A percentile compares a stretch with the other conserved stretches of the same genome.
phyloP scores from a whole-genome alignment of 805 yeast genomes.

The Jamesozyma piceae region DNA sequence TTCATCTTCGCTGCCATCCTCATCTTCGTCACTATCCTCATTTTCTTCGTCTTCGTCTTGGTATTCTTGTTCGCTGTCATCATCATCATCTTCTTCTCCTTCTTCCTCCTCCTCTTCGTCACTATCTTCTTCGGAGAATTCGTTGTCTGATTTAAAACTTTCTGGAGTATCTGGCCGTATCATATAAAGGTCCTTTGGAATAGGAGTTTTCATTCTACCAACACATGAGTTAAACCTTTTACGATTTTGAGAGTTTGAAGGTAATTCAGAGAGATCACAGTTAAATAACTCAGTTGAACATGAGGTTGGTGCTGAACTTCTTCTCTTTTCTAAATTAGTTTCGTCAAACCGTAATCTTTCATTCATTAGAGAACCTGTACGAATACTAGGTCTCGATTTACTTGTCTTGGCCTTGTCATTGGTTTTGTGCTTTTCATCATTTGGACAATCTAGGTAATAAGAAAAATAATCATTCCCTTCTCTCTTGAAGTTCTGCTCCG shows the following conservation, averaged over 20 bases:
- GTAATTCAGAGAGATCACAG: background rate
- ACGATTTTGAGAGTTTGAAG: background rate
- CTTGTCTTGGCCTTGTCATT: background rate
- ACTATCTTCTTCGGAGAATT: background rate
- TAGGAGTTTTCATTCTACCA: constrained; percentile 9
- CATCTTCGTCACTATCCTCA: constrained; percentile 7
- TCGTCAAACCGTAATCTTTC: background rate
- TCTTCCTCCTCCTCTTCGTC: constrained; percentile 1
- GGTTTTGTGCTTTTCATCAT: background rate
- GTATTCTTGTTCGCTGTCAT: constrained; percentile 8
- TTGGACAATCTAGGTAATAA: constrained; percentile 4
- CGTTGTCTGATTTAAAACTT: constrained; percentile 1
- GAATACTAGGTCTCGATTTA: background rate
- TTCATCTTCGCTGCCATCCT: constrained; percentile 5
- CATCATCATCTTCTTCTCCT: constrained; percentile 1
- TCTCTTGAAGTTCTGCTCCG: constrained; percentile 5
- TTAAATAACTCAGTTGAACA: no score
- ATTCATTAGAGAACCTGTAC: background rate
- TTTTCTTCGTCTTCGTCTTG: constrained; percentile 3
- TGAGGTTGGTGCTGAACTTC: background rate
- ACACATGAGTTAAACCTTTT: constrained; percentile 1
- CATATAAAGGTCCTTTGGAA: constrained; percentile 4
- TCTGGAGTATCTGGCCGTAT: constrained; percentile 2
- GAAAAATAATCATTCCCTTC: constrained; percentile 18
- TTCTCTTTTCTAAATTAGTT: background rate